Base-by-base conservation (phyloP, 306 rosid species). In the Crataegus laevigata region DNA sequence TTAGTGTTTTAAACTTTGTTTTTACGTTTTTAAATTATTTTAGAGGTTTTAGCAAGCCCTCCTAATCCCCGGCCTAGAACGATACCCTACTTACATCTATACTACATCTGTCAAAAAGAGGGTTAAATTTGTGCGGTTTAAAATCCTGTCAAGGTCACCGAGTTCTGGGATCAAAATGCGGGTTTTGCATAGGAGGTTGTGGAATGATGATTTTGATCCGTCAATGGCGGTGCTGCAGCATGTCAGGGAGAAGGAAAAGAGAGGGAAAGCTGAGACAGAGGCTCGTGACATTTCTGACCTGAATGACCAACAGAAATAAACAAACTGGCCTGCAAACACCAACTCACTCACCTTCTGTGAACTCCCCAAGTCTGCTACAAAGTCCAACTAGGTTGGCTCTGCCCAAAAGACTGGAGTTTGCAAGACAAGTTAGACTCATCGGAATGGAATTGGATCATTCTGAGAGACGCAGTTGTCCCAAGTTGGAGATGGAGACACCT, bases 191-290 rank as follows among this genome's bases (percentile, higher is more conserved):
- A 77, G 19, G 43, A 77, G 84, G 75, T 75, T 80, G 78, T 85
- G 93, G 96, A 87, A 89, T 15, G 96, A 94, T 82, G 93, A 86
- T 60, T 89, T 87, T 80, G 98, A 94, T 85, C 98, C 98, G 1
- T 94, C 90, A 88, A 77, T 38, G 90, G 96, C 59, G 72, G 96
- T 93, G 34, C 54, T 92, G 67, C 82, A 91, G 84, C 81, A 79
- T 65, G 94, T 90, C 17, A 91, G 17, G 84, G 83, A 74, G 58
- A 84, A 74, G 52, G 90, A 82, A n/a, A 76, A 50, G 81, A 69
- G 83, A 38, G 85, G 75, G 76, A 81, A 76, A 75, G n/a, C 82
- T 64, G 80, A 66, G 22, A 73, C 30, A 38, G 43, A 72, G 65
- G 80, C 42, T 67, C n/a, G 58, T 29, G 82, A 89, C 25, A 65